Base-by-base conservation (phyloP, 768 basidiomycete species). In the Cyclocybe aegerita region DNA sequence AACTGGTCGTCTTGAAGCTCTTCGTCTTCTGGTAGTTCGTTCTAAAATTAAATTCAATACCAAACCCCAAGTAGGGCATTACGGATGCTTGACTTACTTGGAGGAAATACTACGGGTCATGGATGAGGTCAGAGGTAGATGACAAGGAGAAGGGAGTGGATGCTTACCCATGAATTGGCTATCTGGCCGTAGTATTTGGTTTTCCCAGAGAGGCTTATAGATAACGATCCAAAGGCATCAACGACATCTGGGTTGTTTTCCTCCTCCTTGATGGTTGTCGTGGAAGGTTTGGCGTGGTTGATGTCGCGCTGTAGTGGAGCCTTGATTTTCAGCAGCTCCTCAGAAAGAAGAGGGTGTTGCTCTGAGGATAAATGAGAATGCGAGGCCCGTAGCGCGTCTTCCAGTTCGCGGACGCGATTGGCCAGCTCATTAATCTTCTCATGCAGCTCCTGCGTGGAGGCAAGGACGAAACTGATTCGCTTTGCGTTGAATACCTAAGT, bases 151-250 rank as follows among this genome's bases (percentile, higher is more conserved):
- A 39, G 34, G 39, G 4, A 39, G 58, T 50, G 30, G 41, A 39
- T 31, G 65, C 82, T 54, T 60, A 89, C 88, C 81, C 81, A 88
- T 9, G 88, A 90, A 55, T 83, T 88, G 15, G 88, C 88, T 16
- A 77, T 86, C 31, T 84, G 83, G 9, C 88, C 88, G 56, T 78
- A 89, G 60, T 87, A 90, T 60, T 86, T 90, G 16, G 88, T 80
- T 39, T 83, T 80, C 6, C 89, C 89, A 1, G 84, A 81, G 15
- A 85, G 69, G 41, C 76, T 85, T 57, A 91, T 86, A 9, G 84
- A 82, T n/a, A 91, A 69, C 0, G 88, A 86, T 14, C 89, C 89
- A 63, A 90, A 90, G 8, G 89, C 87, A 64, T 90, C 87, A 4
- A 90, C 80, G 39, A 89, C 75, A 58, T 90, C 88, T 7, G 79